Evolutionary conservation across 805 yeast species (phyloP).

Genomic region (Nakazawaea ernobii): DNA sequence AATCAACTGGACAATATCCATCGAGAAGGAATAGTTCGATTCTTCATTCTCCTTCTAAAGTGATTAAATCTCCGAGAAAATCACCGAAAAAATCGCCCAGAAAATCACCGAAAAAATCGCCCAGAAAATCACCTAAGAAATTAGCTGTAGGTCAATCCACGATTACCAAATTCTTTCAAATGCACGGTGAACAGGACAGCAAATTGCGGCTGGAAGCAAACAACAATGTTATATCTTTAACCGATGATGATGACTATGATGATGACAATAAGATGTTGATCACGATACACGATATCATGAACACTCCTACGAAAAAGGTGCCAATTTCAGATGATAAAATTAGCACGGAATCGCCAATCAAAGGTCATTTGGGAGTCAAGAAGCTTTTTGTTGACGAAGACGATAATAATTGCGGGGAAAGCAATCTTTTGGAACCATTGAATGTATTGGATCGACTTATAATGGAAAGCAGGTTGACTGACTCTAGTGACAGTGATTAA

Average conservation of each 20-base stretch:
- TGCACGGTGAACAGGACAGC: not conserved
- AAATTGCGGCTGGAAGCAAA: not conserved
- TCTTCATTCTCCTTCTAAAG: not conserved
- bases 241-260: not conserved
- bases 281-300: not conserved
- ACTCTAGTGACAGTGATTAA: not conserved
- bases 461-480: not conserved
- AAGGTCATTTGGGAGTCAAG: not conserved
- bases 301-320: too few species aligned
- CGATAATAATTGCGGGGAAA: not conserved
- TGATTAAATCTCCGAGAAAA: conserved; percentile 1
- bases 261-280: not conserved
- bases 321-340: too few species aligned
- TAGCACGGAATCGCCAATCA: not conserved
- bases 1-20: not conserved
- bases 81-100: not conserved
- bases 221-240: not conserved
- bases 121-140: not conserved
- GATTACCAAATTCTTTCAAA: not conserved
- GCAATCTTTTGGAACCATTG: not conserved
- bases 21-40: not conserved
- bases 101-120: conserved; percentile 1
- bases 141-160: not conserved
- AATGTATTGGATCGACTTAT: not conserved
- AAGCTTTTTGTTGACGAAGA: not conserved